Base-by-base conservation (phyloP, 2,329 filamentous ascomycete genomes). In the Dothideomycetidae sp. region DNA sequence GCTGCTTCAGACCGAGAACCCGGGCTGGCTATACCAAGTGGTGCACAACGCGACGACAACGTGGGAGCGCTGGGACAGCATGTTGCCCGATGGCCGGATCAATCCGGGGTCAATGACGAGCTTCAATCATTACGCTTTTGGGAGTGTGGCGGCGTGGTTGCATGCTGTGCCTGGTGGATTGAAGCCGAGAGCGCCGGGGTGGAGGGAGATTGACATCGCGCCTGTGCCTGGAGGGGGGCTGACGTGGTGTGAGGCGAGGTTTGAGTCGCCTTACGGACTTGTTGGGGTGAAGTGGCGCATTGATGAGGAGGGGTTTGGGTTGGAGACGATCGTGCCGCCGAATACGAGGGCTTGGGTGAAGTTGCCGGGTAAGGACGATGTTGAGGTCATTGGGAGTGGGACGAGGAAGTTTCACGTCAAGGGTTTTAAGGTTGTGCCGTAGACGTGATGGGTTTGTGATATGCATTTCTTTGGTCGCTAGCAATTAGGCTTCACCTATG, bases 11-110 rank as follows among this genome's bases (percentile, higher is more conserved):
- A 62, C 56, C 3, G 47, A 56, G 3, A 55, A 58, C 1, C 66
- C 64, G 0, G 62, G 58, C 0, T 70, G 66, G 66, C 47, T 70
- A 1, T 68, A 67, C 36, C 63, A 61, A 10, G 58, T 70, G 4
- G 56, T 53, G 0, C 59, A 62, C 57, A 54, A 54, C 10, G 66
- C 56, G 0, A 69, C 66, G 0, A 69, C 65, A 0, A 64, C 60
- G 0, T 70, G 66, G 66, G 66, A 70, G 43, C 56, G 67, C 2
- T 69, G 66, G 66, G 63, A 70, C 33, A 62, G 58, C 18, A 48
- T 70, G 17, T 46, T 66, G 1, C 52, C 61, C 0, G 52, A 68
- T 38, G 64, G 64, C 0, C 53, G 43, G 0, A 44, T 68, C 10
- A 68, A 68, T 36, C 53, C 60, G 0, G 60, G 64, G 1, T 45